Evolutionary conservation across 345 rosid species (phyloP), one percentile per base, ranked within the genome.

Genomic region (Toxicodendron radicans): DNA sequence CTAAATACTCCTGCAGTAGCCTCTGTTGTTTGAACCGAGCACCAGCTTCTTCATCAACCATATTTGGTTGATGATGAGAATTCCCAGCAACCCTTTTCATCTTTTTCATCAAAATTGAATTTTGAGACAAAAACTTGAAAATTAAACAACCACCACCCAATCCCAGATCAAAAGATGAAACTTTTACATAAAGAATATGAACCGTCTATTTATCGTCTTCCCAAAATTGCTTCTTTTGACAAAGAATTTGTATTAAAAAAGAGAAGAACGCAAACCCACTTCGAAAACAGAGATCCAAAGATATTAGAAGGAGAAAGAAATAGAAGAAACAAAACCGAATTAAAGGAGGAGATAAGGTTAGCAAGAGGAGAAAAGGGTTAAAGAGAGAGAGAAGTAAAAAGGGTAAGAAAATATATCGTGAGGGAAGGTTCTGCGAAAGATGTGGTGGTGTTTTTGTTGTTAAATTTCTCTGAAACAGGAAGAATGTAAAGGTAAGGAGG

Each of bases 1-100:
- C 79, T 70, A 83, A 71, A 71, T 49, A 85, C 33, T 83, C 86
- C 66, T 79, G 69, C 45, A 81, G 60, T 4, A 83, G 66, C 52
- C 23, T 77, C 78, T 81, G 80, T 54, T 77, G 71, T 75, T 83
- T 81, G 58, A 76, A 20, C 67, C 33, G 63, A 48, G 64, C 74
- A 60, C 24, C 74, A 14, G 68, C 69, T 59, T 73, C 81, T 64
- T 68, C 82, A 3, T 72, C 65, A 23, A 57, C 70, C 63, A 48
- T 38, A 27, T 63, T 23, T 51, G 78, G 46, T 49, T 49, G 45
- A 69, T 56, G 45, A 69, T 9, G 23, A 56, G 78, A 75, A 66
- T 73, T 43, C 14, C 17, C 41, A 21, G 75, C 61, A 7, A 51
- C 64, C 68, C 80, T 74, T 78, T 80, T 78, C 82, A 73, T 80